Conservation (phyloP, 176 grass and related monocot species). For the Musa troglodytarum region DNA sequence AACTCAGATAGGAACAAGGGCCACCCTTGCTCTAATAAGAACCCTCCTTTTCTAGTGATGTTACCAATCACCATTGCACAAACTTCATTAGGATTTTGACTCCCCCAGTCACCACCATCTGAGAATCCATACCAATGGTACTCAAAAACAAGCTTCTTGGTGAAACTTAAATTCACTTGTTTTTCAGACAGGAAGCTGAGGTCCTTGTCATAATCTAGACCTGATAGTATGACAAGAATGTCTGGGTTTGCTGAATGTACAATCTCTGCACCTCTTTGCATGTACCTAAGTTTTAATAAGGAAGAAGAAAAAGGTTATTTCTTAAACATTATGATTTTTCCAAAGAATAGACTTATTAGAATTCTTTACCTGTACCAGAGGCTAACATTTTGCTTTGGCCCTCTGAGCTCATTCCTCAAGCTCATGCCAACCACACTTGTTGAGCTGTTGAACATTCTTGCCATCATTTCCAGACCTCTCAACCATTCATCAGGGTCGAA, state of each 20-base stretch:
- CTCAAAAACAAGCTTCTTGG: constrained; percentile 76
- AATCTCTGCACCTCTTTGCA: constrained; percentile 76
- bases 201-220: constrained; percentile 72
- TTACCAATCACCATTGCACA: constrained; percentile 45
- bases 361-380: constrained; percentile 82
- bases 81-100: constrained; percentile 55
- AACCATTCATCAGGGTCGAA: constrained; percentile 88
- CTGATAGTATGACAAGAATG: constrained; percentile 71
- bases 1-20: constrained; percentile 91
- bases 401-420: constrained; percentile 82
- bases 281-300: constrained; percentile 52
- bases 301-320: not conserved
- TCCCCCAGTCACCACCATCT: constrained; percentile 66
- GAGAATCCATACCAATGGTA: constrained; percentile 95
- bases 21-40: constrained; percentile 68
- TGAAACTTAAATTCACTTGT: constrained; percentile 50
- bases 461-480: constrained; percentile 55
- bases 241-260: constrained; percentile 69
- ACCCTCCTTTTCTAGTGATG: constrained; percentile 47
- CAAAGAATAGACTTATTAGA: not conserved
- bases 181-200: constrained; percentile 51
- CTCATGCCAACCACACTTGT: constrained; percentile 85
- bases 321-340: not conserved
- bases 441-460: constrained; percentile 54
- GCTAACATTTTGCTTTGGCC: constrained; percentile 60